These are phyloP conservation scores for Didymosphaeria variabile DNA, from an alignment of 2,329 filamentous ascomycete species.

Conservation along the genomic window DNA sequence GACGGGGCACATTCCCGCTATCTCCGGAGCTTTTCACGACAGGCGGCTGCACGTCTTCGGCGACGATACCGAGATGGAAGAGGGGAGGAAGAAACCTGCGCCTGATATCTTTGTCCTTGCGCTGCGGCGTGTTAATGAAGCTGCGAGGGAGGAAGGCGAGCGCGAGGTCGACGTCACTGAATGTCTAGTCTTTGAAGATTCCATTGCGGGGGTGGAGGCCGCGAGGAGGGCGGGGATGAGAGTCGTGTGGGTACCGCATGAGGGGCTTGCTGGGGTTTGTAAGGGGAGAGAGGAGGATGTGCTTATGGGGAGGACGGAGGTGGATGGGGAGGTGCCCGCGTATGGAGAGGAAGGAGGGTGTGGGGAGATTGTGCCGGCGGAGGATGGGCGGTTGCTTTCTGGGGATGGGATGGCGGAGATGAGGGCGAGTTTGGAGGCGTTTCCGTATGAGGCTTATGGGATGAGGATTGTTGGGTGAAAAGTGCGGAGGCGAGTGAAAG, in stretches of 20 bases:
- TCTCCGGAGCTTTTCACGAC: slow-evolving; percentile 13
- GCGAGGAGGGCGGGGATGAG: slow-evolving; percentile 47
- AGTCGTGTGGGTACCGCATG: slow-evolving; percentile 47
- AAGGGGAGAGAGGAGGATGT: slow-evolving; percentile 23
- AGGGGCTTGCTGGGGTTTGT: slow-evolving; percentile 30
- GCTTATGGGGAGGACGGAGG: slow-evolving; percentile 25
- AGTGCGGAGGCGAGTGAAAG: background rate
- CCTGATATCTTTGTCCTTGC: slow-evolving; percentile 29
- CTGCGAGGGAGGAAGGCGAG: slow-evolving; percentile 16
- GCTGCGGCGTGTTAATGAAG: slow-evolving; percentile 20
- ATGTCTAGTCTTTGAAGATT: slow-evolving; percentile 50
- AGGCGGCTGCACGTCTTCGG: slow-evolving; percentile 19
- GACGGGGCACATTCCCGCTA: slow-evolving; percentile 17
- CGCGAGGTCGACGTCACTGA: slow-evolving; percentile 29
- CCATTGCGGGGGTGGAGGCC: slow-evolving; percentile 42
- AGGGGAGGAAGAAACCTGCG: slow-evolving; percentile 21
- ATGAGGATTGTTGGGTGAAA: background rate
- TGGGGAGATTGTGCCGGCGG: slow-evolving; percentile 8
- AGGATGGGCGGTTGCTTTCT: slow-evolving; percentile 11
- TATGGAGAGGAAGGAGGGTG: slow-evolving; percentile 3
- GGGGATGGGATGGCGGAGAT: slow-evolving; percentile 26
- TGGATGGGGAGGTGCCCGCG: slow-evolving; percentile 7
- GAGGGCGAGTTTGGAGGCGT: slow-evolving; percentile 21
- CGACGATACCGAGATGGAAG: slow-evolving; percentile 21
- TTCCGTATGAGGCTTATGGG: slow-evolving; percentile 21